Evolutionary conservation across 768 basidiomycete species (phyloP), one percentile per base, ranked within the genome.

Genomic region (Coprinopsis sp.): DNA sequence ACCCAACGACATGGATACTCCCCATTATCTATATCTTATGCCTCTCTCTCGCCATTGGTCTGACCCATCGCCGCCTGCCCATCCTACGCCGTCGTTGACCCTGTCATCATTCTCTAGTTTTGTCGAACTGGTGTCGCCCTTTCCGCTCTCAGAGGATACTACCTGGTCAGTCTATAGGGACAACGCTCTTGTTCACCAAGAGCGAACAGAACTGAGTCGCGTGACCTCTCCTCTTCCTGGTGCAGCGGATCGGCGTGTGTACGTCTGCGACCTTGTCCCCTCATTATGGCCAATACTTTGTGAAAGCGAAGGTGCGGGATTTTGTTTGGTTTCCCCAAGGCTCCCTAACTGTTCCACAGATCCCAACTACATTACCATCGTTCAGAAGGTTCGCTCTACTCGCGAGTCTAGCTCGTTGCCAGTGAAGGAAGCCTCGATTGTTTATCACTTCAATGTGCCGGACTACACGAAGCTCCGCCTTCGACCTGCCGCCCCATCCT

Each of bases 101-200:
- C 12, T 54, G 31, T 49, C 51, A 51, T 14, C 54, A 25, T 50
- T 50, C 33, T 50, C 44, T 7, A 45, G 44, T 3, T 66, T 67
- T 4, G 66, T 82, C 19, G 72, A 76, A 34, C 70, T 82, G 51
- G 61, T 62, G n/a, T 81, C 80, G 3, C 68, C 70, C 1, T 70
- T 63, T 7, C 58, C 63, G 3, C 66, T 79, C 46, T 51, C 62
- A 13, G 66, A 66, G 37, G 71, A 70, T 34, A 70, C 73, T 1
- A 65, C 66, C 3, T 76, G 76, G 54, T 64, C 65, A 8, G 72
- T 82, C 4, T 74, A 70, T 52, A 37, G 67, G 41, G 68, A 68
- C 34, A 71, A 66, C 7, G 38, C 61, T 16, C 63, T 76, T 25
- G 62, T 79, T 36, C 72, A 79, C 52, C 63, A 60, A n/a, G 79